phyloP scores from a whole-genome alignment of 768 basidiomycete species.

The Chalciporus piperatus region DNA sequence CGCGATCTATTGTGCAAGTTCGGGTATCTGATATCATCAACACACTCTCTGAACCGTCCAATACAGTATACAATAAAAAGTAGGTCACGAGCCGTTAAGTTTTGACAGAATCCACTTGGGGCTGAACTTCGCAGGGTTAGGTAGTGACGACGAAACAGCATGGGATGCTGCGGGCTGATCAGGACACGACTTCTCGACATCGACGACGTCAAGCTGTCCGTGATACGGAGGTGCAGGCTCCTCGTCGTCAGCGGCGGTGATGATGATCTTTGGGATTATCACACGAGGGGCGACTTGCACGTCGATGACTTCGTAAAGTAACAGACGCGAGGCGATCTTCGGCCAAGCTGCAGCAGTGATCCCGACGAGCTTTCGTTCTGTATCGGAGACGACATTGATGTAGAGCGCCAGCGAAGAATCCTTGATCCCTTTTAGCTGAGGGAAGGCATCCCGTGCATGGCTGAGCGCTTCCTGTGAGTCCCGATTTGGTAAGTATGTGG shows the following conservation, averaged over 20 bases:
- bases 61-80: background rate
- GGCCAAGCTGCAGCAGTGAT: slow-evolving; percentile 56
- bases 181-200: slow-evolving; percentile 14
- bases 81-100: background rate
- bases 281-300: slow-evolving; percentile 26
- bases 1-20: no score
- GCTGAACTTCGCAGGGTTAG: background rate
- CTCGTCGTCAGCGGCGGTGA: slow-evolving; percentile 19
- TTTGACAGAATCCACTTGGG: slow-evolving; percentile 16
- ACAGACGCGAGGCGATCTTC: slow-evolving; percentile 37
- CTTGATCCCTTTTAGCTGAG: slow-evolving; percentile 35
- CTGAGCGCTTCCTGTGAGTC: slow-evolving; percentile 45
- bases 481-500: background rate
- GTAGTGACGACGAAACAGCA: background rate
- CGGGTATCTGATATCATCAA: background rate
- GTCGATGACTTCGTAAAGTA: slow-evolving; percentile 49
- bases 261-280: slow-evolving; percentile 29
- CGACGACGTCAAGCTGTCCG: background rate
- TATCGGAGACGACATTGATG: slow-evolving; percentile 33
- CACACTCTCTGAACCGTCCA: background rate
- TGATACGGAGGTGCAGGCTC: slow-evolving; percentile 41
- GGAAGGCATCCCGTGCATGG: slow-evolving; percentile 49
- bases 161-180: background rate
- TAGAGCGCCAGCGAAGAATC: slow-evolving; percentile 46
- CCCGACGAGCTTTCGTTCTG: slow-evolving; percentile 36